Percentiles rank a stretch among this genome's conserved stretches.
These are phyloP conservation scores for Saccharomyces hybrid DNA, from an alignment of 1,139 yeast genomes.

Conservation along the genomic window DNA sequence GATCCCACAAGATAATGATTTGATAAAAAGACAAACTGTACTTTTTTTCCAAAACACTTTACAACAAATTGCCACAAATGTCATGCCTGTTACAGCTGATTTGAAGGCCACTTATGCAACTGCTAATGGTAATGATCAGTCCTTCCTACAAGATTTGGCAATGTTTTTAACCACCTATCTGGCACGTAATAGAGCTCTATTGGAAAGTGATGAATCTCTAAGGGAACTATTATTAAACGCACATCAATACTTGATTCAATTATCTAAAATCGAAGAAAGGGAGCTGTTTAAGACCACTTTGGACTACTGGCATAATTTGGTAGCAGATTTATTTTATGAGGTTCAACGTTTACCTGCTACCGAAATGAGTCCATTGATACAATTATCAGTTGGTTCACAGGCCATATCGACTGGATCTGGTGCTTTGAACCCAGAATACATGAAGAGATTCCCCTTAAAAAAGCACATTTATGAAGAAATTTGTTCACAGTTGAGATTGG, in stretches of 20 bases:
- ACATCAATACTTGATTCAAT: constrained; percentile 72
- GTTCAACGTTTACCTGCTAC: constrained; percentile 70
- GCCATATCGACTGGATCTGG: constrained; percentile 56
- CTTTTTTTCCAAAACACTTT: constrained; percentile 66
- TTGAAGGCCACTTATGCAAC: constrained; percentile 63
- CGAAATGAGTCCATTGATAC: constrained; percentile 60
- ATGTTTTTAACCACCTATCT: constrained; percentile 85
- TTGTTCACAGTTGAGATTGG: constrained; percentile 74
- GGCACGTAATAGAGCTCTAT: constrained; percentile 61
- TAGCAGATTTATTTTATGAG: constrained; percentile 72
- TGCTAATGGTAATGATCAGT: constrained; percentile 82
- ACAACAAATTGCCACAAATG: constrained; percentile 54
- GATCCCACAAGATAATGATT: constrained; percentile 53
- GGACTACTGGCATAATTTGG: constrained; percentile 88
- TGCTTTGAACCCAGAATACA: constrained; percentile 75
- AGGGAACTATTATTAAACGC: constrained; percentile 61
- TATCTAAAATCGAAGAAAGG: constrained; percentile 88
- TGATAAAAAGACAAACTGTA: constrained; percentile 44
- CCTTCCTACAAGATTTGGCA: constrained; percentile 90
- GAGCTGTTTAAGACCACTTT: constrained; percentile 91
- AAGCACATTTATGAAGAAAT: constrained; percentile 73
- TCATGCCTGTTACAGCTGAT: constrained; percentile 71
- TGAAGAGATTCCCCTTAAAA: constrained; percentile 72
- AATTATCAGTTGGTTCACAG: constrained; percentile 50
- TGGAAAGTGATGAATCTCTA: constrained; percentile 57